Evolutionary conservation across 1,284 basidiomycete species (phyloP), one percentile per base, ranked within the genome.

Genomic region (Marasmius fiardii): DNA sequence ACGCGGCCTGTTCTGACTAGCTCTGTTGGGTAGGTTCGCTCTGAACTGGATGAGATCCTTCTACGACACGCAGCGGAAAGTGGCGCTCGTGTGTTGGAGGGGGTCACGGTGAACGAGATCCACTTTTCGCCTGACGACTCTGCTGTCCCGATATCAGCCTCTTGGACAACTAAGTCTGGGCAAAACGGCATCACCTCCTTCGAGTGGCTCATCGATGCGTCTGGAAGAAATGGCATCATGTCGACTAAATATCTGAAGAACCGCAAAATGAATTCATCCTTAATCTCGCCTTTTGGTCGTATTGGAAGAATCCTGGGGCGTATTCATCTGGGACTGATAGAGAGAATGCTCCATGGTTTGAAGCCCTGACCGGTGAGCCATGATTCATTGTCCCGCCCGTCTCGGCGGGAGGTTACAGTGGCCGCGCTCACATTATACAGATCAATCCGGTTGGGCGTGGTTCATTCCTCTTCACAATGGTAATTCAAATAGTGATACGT

Each of bases 201-300:
- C 54, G 71, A 76, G 43, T 79, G 70, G 56, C 65, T 80, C 16
- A 67, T 81, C 26, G 79, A 81, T 59, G 76, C 76, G 2, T 74
- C 72, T 10, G 78, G 79, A 6, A 68, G 76, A 4, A 65, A 63
- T n/a, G 79, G 79, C 6, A 66, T 81, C 53, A 71, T 82, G 66
- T 77, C 77, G 2, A 79, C 74, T 3, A 71, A 73, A 56, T 77
- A 79, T 58, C 70, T 83, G 49, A 68, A 71, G 53, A 80, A 77
- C 59, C 69, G 80, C 18, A 67, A 63, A 4, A 74, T 75, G 61
- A 77, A 75, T 56, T 65, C 74, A 49, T 70, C 66, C 20, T 63
- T 82, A 83, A 81, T 48, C 63, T 81, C 43, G 80, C 80, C 0
- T 67, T 64, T 35, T 83, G 78, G 78, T 78, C 74, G 1, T 83